Conservation (phyloP, 768 basidiomycete species). For the Tulasnella sp. region DNA sequence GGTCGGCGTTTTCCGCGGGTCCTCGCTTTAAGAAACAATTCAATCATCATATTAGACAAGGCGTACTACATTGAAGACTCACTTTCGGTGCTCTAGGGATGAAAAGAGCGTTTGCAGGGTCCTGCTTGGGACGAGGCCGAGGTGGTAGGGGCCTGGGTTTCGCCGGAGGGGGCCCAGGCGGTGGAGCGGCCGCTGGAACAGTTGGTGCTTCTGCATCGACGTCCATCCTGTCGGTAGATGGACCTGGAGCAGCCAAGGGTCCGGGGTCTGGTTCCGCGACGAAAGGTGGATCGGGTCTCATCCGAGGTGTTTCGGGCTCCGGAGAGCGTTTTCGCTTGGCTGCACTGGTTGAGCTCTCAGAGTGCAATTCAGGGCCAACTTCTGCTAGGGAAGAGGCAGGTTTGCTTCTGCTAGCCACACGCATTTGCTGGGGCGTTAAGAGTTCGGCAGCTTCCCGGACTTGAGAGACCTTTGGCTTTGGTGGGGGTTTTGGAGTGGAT, state of each 20-base stretch:
- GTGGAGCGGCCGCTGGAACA: background rate
- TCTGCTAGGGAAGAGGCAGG: background rate
- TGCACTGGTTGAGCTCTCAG: background rate
- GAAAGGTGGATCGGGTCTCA: background rate
- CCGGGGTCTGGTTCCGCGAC: background rate
- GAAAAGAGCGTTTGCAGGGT: slow-evolving; percentile 47
- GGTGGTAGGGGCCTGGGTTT: background rate
- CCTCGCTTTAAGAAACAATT: background rate
- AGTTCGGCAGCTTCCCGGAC: background rate
- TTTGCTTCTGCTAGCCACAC: background rate
- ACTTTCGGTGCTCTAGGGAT: slow-evolving; percentile 49
- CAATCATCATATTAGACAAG: background rate
- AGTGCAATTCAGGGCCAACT: background rate
- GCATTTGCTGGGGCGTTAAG: slow-evolving; percentile 11
- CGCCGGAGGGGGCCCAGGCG: background rate
- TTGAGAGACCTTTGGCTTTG: background rate
- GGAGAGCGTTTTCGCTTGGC: background rate
- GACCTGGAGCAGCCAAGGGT: background rate
- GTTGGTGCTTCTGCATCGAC: background rate
- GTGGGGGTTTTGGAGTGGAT: background rate
- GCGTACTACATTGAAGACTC: background rate
- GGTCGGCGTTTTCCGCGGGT: background rate
- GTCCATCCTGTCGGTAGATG: background rate
- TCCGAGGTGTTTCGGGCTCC: background rate
- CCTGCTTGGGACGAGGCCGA: slow-evolving; percentile 33